Evolutionary conservation across 805 yeast genomes (phyloP).

Genomic region (Metschnikowia proteae): DNA sequence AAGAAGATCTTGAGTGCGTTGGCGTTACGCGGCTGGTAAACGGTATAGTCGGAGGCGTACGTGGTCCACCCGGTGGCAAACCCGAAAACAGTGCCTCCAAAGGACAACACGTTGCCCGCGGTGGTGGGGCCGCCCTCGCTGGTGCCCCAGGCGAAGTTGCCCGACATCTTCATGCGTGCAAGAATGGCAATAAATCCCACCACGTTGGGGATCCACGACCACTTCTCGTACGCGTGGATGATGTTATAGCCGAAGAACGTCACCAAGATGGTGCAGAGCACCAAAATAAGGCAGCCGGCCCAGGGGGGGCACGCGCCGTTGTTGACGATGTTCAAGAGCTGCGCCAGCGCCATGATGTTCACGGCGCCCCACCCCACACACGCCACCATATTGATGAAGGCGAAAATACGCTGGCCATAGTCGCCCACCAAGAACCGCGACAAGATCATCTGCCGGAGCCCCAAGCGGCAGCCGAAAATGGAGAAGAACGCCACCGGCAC

Average conservation of each 20-base stretch:
- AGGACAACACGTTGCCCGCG: conserved; percentile 74
- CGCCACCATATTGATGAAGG: conserved; percentile 73
- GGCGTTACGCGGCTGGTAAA: conserved; percentile 71
- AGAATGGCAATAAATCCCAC: conserved; percentile 73
- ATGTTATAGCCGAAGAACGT: conserved; percentile 81
- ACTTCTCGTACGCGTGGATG: conserved; percentile 79
- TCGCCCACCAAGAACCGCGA: conserved; percentile 78
- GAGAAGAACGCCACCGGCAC: conserved; percentile 81
- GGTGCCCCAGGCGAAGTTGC: conserved; percentile 45
- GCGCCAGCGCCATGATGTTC: conserved; percentile 86
- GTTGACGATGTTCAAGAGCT: conserved; percentile 74
- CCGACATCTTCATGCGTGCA: conserved; percentile 67
- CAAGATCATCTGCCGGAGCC: conserved; percentile 83
- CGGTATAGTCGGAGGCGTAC: conserved; percentile 88
- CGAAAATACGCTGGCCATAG: conserved; percentile 68
- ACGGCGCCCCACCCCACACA: conserved; percentile 97
- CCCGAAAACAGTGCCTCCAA: conserved; percentile 81
- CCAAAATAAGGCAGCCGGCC: conserved; percentile 82
- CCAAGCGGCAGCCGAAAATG: conserved; percentile 76
- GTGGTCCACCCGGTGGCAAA: conserved; percentile 95
- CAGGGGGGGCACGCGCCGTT: conserved; percentile 69
- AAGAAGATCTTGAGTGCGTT: conserved; percentile 58
- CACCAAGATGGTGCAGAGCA: conserved; percentile 62
- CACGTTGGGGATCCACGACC: conserved; percentile 82
- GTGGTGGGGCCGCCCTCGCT: conserved; percentile 53